Base-by-base conservation (phyloP, 1,284 basidiomycete species). In the Heterobasidion annosum region DNA sequence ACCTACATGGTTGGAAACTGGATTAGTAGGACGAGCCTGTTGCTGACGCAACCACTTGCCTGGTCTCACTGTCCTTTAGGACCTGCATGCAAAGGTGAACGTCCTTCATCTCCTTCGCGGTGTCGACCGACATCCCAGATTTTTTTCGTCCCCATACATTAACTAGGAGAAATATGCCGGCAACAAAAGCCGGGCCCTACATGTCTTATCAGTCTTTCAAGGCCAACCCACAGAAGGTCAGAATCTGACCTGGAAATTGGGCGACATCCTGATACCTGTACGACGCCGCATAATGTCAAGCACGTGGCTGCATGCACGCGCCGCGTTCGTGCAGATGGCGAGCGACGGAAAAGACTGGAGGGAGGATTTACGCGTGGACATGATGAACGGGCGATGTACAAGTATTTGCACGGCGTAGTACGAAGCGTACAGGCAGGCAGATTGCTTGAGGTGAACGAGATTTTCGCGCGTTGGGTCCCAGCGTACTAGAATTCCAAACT, bases 91-190 rank as follows among this genome's bases (percentile, higher is more conserved):
- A 88, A 60, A 81, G 83, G 58, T 82, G 74, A 33, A 91, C 83
- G 61, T 91, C 87, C 47, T 72, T 72, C 73, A 88, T 79, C 61
- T 87, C 82, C 59, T 79, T 78, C 52, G 75, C 74, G 0, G 78
- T 72, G 56, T 87, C 81, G 0, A 69, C 71, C 10, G 72, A 69
- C 19, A 77, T 66, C 0, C 81, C 80, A 15, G 79, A 76, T 50
- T 78, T 74, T 63, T 80, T 82, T 15, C 80, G 81, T 15, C 83
- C 82, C 79, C 88, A 91, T 16, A 90, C 82, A 59, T 82, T 85
- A 57, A 91, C 71, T 51, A 91, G 68, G 3, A 91, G 72, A 16
- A 90, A 79, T 54, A 88, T 77, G 0, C 78, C 83, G 0, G 84
- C 75, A 0, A 82, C 83, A 65, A 86, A 88, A 1, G 80, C 72